A percentile compares a stretch with the other conserved stretches of the same genome.
Conservation (phyloP, 176 grass and related monocot species). For the Raddia guianensis region DNA sequence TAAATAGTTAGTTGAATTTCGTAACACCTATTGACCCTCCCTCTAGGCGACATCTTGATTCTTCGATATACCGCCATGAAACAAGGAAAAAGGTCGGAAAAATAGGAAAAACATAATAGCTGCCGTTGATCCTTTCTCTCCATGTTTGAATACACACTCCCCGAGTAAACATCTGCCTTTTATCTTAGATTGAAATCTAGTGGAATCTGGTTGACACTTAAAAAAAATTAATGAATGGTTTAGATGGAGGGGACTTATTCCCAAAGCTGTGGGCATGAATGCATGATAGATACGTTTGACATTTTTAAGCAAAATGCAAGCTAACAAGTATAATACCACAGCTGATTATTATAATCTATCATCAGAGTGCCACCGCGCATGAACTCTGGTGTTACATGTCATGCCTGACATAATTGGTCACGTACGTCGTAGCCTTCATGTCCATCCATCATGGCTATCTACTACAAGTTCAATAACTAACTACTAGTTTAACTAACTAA, state of each 20-base stretch:
- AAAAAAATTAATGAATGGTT: not conserved
- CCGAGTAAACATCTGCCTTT: conserved; percentile 10
- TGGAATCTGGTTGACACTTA: not conserved
- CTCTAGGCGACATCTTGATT: too few relatives aligned
- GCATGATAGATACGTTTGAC: conserved; percentile 21
- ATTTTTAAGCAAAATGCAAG: not conserved
- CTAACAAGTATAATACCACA: not conserved
- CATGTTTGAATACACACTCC: conserved; percentile 30
- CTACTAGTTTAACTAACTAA: too few relatives aligned
- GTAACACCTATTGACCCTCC: too few relatives aligned
- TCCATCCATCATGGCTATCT: not conserved
- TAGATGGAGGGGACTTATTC: not conserved
- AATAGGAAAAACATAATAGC: too few relatives aligned
- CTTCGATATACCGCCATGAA: too few relatives aligned
- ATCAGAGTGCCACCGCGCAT: not conserved
- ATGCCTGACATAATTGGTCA: conserved; percentile 35
- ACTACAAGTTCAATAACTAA: not conserved
- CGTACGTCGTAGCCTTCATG: not conserved
- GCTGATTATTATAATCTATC: not conserved
- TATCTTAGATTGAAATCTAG: not conserved
- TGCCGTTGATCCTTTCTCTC: not conserved
- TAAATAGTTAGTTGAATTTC: too few relatives aligned
- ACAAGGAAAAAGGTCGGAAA: too few relatives aligned
- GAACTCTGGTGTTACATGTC: not conserved
- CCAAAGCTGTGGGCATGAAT: not conserved